phyloP scores from a whole-genome alignment of 768 basidiomycete genomes.

The Mycena albidolilacea region DNA sequence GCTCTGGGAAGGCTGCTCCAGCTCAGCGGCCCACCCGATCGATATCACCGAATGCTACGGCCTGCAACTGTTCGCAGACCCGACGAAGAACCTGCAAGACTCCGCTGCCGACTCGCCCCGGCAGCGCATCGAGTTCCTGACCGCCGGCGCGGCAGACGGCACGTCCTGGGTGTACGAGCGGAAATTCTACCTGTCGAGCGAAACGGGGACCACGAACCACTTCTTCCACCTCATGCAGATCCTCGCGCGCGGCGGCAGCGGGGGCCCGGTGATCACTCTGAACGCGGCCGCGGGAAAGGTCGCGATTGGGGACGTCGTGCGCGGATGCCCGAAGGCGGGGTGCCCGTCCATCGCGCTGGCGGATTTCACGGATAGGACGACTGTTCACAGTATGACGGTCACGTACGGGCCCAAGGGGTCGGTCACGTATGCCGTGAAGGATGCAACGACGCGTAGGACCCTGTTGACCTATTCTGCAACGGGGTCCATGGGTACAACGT shows the following conservation, averaged over 20 bases:
- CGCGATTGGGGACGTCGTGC: slow-evolving; percentile 22
- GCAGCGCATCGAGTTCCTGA: slow-evolving; percentile 36
- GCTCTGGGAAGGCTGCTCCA: slow-evolving; percentile 26
- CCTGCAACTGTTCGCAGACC: slow-evolving; percentile 21
- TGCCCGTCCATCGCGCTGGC: slow-evolving; percentile 26
- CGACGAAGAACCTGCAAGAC: slow-evolving; percentile 27
- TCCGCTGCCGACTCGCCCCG: not conserved
- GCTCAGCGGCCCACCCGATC: slow-evolving; percentile 9
- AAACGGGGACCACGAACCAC: slow-evolving; percentile 21
- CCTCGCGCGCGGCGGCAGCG: slow-evolving; percentile 9
- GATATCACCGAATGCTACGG: slow-evolving; percentile 24
- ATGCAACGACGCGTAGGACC: not conserved
- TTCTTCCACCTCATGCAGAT: slow-evolving; percentile 37
- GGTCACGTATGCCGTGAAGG: slow-evolving; percentile 4
- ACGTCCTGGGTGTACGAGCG: slow-evolving; percentile 28
- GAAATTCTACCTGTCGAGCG: slow-evolving; percentile 28
- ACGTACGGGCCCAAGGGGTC: slow-evolving; percentile 9
- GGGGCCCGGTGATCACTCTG: slow-evolving; percentile 22
- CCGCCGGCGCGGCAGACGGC: slow-evolving; percentile 16
- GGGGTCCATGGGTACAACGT: slow-evolving; percentile 12
- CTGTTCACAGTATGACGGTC: slow-evolving; percentile 20
- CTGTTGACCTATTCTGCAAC: slow-evolving; percentile 22
- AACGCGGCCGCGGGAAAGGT: slow-evolving; percentile 10
- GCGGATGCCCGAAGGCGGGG: slow-evolving; percentile 23
- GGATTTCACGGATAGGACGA: slow-evolving; percentile 30